phyloP scores from a whole-genome alignment of 257 asterid genomes.

The Solanum piurae region DNA sequence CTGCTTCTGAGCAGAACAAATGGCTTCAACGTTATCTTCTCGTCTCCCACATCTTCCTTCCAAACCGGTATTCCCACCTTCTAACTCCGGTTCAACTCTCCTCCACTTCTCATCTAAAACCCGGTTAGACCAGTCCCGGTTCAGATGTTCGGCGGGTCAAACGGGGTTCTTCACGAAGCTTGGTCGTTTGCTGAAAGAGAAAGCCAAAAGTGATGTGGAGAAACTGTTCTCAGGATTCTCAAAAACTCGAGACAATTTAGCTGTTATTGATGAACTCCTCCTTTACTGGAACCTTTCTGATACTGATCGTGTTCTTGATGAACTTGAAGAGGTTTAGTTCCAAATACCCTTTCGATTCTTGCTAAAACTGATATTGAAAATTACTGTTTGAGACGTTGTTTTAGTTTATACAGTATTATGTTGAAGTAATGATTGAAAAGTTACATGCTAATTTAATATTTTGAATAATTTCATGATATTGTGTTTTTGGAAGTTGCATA shows the following conservation, averaged over 20 bases:
- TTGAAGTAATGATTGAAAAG: not conserved
- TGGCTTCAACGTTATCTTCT: constrained; percentile 39
- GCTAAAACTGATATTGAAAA: not conserved
- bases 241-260: constrained; percentile 80
- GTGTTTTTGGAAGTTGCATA: not conserved
- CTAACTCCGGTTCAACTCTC: constrained; percentile 18
- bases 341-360: not conserved
- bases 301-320: constrained; percentile 84
- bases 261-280: constrained; percentile 80
- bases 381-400: not conserved
- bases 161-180: constrained; percentile 80
- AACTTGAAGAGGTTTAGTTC: constrained; percentile 69
- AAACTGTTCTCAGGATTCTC: constrained; percentile 81
- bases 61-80: constrained; percentile 13
- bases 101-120: constrained; percentile 11
- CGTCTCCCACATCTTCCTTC: constrained; percentile 32
- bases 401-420: not conserved
- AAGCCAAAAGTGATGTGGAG: constrained; percentile 89
- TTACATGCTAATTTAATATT: not conserved
- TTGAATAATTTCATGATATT: not conserved
- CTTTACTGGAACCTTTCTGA: constrained; percentile 94
- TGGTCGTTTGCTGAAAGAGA: constrained; percentile 84
- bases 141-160: constrained; percentile 70
- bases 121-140: constrained; percentile 14
- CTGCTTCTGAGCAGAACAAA: not conserved